Base-by-base conservation (phyloP, 345 rosid genomes). In the Aegle marmelos region DNA sequence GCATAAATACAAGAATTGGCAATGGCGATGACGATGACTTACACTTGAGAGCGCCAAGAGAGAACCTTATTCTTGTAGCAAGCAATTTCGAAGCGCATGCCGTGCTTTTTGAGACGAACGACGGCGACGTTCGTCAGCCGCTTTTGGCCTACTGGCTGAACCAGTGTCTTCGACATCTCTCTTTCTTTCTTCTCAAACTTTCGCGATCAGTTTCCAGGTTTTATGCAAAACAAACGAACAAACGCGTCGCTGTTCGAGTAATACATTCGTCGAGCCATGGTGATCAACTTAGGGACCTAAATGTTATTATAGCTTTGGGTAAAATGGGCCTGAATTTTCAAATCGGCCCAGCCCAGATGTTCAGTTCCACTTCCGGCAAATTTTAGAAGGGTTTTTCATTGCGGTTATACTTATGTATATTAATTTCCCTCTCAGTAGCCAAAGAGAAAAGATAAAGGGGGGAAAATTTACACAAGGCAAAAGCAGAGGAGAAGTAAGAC, bases 51-150 rank as follows among this genome's bases (percentile, higher is more conserved):
- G 68, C 99, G 99, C 99, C 99, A 96, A 5, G 98, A 96, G 60
- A 96, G 98, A 89, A 96, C 98, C 84, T 96, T 96, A 83, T 96
- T 94, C 89, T 92, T 92, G 91, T 89, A 96, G 82, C 99, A 96
- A 76, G 99, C 98, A 39, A 94, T 94, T 87, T 96, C 99, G 86
- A 94, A 96, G 65, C 99, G 97, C 68, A 86, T 86, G 1, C 99
- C 97, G 62, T 85, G 89, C 80, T 91, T 94, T 79, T 96, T 96
- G 72, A 96, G 87, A 25, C 97, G 95, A 71, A 94, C 98, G 5
- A 95, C 95, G 24, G 98, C 99, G 21, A 96, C 97, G 82, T 96
- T 96, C 71, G 99, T 94, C 50, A 96, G 90, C 83, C 99, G 83
- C 91, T 95, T 93, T 66, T 95, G 98, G 45, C 99, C 97, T 60